Evolutionary conservation across 2,329 filamentous ascomycete species (phyloP), one percentile per base, ranked within the genome.

Genomic region (Phialophora chinensis): DNA sequence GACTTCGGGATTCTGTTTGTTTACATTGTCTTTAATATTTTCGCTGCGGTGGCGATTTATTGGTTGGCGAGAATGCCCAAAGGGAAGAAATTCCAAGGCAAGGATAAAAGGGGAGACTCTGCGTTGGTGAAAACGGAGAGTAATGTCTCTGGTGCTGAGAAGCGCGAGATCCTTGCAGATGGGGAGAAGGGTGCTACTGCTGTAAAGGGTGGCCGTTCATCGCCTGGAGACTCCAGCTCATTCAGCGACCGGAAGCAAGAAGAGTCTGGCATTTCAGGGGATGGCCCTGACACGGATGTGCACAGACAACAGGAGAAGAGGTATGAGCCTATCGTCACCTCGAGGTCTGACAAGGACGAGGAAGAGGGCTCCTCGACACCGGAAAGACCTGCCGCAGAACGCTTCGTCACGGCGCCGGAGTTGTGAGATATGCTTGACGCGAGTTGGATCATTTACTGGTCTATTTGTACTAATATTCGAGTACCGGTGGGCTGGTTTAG

Each of bases 1-100:
- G 83, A 87, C 69, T 85, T 85, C 63, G 85, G 85, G 2, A 77
- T 87, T 55, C 75, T 87, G 62, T 86, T 82, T 78, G 83, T 75
- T 2, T 87, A 79, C 67, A 77, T 85, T 60, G 76, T 80, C 44
- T 85, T 86, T 74, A 87, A 87, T 70, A 73, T 83, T 20, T 68
- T 75, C 33, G 82, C 75, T 0, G 84, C 85, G 0, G 74, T 85
- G 8, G 77, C 79, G 49, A 72, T 87, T 23, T 87, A 87, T 74
- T 87, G 83, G 83, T 73, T 85, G 49, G 73, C 80, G 23, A 77
- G 85, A n/a, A 82, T 87, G 70, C 85, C 84, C 17, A 81, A 80
- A 23, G 65, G 65, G 6, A 65, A 65, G 73, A 79, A 79, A 72
- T 75, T 72, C 66, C 78, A 78, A 66, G 74, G 76, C 63, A 81